A percentile compares a stretch with the other conserved stretches of the same genome.
Conservation (phyloP, 257 asterid species). For the Penstemon eatonii region DNA sequence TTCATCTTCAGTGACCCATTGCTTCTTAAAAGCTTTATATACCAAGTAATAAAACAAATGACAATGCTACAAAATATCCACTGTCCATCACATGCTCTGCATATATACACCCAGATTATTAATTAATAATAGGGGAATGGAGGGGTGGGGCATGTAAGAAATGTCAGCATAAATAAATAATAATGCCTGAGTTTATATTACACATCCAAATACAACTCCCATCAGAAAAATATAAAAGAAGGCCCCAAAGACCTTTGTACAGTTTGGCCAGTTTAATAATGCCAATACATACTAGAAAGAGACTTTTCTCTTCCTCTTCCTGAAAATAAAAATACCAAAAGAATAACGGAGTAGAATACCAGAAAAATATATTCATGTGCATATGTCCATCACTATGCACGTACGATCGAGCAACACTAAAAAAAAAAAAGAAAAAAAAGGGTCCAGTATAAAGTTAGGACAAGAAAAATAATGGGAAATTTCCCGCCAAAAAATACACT, state of each 20-base stretch:
- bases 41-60: slow-evolving; percentile 55
- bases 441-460: slow-evolving; percentile 64
- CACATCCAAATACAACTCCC: slow-evolving; percentile 55
- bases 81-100: slow-evolving; percentile 80
- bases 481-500: slow-evolving; percentile 73
- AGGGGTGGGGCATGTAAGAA: slow-evolving; percentile 10
- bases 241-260: slow-evolving; percentile 94
- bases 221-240: slow-evolving; percentile 23
- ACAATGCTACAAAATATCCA: slow-evolving; percentile 75
- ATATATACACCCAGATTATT: slow-evolving; percentile 29
- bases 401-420: background rate
- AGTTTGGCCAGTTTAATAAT: slow-evolving; percentile 42
- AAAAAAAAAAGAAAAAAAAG: background rate
- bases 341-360: background rate
- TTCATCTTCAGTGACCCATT: slow-evolving; percentile 31
- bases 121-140: slow-evolving; percentile 26
- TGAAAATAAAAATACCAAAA: slow-evolving; percentile 7
- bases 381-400: slow-evolving; percentile 47
- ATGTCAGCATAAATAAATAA: background rate
- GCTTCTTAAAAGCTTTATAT: slow-evolving; percentile 14
- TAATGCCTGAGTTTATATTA: slow-evolving; percentile 17
- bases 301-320: slow-evolving; percentile 21
- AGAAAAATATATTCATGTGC: slow-evolving; percentile 37
- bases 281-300: slow-evolving; percentile 39
- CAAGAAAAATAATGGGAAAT: slow-evolving; percentile 30